Evolutionary conservation across 169 alveolate species (phyloP), one percentile per base, ranked within the genome.

Genomic region (Plasmodium chabaudi): DNA sequence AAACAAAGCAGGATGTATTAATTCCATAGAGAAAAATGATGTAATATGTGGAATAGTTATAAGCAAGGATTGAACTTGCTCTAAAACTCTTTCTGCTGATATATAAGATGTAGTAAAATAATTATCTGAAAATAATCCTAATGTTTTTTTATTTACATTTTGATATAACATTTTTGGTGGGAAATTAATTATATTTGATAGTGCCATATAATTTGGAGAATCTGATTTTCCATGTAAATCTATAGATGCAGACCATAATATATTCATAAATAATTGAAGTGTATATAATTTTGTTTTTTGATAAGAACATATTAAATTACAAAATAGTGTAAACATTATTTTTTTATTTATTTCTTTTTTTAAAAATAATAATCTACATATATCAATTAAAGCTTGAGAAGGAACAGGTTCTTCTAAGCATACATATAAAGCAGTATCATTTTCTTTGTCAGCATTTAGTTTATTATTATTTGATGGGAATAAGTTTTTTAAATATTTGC

Each of bases 281-380:
- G 90, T 51, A 60, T 64, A 67, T 39, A 87, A 49, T 51, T 91
- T 72, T 21, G 90, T 72, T 25, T 79, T 73, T 39, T 69, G 88
- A 71, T 82, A 91, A 2, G 92, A 72, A 53, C 72, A 68, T 0
- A 72, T 47, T 69, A 93, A 51, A 56, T 93, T 93, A 70, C 92
- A 84, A 60, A 93, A 70, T 51, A 93, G 47, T 60, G 93, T 93
- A 82, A 93, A 93, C 91, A 88, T 91, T 1, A 93, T 63, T 73
- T 88, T 91, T 55, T 91, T 93, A 71, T 93, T 93, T n/a, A 93
- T 88, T 61, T 93, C 96, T 57, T 86, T 86, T 73, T 88, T 91
- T n/a, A 93, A 91, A 89, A 86, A 93, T 60, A 93, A 74, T 75
- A 93, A 70, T 86, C 92, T 93, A 60, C 96, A 93, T 5, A 93